Conservation (phyloP, 305 asterid species). For the Withania somnifera region DNA sequence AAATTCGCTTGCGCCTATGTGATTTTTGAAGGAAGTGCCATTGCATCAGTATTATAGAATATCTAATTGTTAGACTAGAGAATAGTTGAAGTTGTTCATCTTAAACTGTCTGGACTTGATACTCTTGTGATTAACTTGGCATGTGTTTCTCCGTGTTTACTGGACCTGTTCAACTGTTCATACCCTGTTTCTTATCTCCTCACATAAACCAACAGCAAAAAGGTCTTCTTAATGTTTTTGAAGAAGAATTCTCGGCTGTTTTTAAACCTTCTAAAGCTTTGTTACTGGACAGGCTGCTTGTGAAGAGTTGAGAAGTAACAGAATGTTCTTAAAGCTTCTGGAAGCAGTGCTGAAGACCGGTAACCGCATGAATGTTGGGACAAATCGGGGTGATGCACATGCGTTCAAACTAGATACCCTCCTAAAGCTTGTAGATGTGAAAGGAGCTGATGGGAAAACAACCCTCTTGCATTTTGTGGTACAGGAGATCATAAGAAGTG, state of each 20-base stretch:
- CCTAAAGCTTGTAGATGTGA: conserved; percentile 78
- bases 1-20: not conserved
- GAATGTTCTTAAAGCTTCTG: conserved; percentile 87
- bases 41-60: not conserved
- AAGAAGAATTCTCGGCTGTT: not conserved
- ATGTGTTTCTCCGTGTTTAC: not conserved
- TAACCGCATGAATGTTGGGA: conserved; percentile 96
- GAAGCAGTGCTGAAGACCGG: conserved; percentile 95
- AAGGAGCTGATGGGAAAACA: conserved; percentile 93
- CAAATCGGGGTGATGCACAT: conserved; percentile 93
- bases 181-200: not conserved
- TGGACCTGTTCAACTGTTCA: not conserved
- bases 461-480: conserved; percentile 92
- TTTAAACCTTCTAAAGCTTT: not conserved
- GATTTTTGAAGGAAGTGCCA: not conserved
- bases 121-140: not conserved
- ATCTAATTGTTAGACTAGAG: not conserved
- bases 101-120: not conserved
- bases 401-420: conserved; percentile 97
- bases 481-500: conserved; percentile 77
- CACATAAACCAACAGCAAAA: not conserved
- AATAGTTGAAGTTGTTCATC: not conserved
- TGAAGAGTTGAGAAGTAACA: conserved; percentile 69
- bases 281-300: conserved; percentile 60
- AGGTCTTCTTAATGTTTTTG: not conserved